Base-by-base conservation (phyloP, 352 stramenopile species). In the Thalassiosira ordinaria region DNA sequence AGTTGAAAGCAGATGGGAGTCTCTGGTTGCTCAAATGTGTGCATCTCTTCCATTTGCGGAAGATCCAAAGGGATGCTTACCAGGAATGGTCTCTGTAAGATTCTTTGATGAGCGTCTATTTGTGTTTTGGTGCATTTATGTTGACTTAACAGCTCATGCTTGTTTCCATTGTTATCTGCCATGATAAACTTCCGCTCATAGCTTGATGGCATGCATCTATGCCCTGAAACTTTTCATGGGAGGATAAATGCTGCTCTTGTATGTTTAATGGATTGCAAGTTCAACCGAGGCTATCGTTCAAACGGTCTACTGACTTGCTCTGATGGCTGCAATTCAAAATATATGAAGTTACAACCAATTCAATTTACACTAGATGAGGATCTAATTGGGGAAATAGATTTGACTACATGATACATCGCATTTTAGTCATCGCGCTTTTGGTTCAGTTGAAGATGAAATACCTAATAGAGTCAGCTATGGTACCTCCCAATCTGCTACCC, bases 141-240 rank as follows among this genome's bases (percentile, higher is more conserved):
- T n/a, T n/a, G n/a, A n/a, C n/a, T n/a, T n/a, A n/a, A n/a, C n/a
- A n/a, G n/a, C n/a, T n/a, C n/a, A n/a, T n/a, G n/a, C n/a, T n/a
- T n/a, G n/a, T n/a, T n/a, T n/a, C n/a, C n/a, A n/a, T n/a, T n/a
- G n/a, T n/a, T n/a, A n/a, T n/a, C n/a, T n/a, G n/a, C n/a, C n/a
- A n/a, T n/a, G n/a, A n/a, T n/a, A n/a, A n/a, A n/a, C n/a, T n/a
- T n/a, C n/a, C n/a, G n/a, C n/a, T n/a, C n/a, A 44, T 13, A 44
- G 51, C 22, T 59, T 59, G 55, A 63, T 47, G 55, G 55, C 13
- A 63, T 63, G 29, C 55, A 63, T 63, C 29, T 63, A n/a, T 63
- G 55, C 14, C 55, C 55, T 27, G 27, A 63, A 41, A 63, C 55
- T 7, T 14, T 63, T 7, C 55, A 63, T 63, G 55, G 55, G 8